Percentiles rank a stretch among this genome's conserved stretches.
phyloP scores from a whole-genome alignment of 306 rosid genomes.

The Abrus precatorius region DNA sequence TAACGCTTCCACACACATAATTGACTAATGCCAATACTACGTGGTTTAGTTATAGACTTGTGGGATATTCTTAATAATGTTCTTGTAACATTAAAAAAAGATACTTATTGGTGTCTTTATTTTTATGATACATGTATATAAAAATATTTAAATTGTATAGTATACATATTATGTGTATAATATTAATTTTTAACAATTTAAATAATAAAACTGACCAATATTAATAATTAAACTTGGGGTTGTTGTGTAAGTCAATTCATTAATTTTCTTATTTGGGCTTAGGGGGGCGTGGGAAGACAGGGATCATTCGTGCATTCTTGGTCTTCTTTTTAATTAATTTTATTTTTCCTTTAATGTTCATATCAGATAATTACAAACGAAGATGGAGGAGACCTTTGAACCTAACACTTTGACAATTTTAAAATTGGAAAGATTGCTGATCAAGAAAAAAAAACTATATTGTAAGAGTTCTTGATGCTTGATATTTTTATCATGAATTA shows the following conservation, averaged over 20 bases:
- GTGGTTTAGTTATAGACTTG: neutral
- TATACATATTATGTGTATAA: no score
- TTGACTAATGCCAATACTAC: constrained; percentile 48
- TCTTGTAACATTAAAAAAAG: no score
- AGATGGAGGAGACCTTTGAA: constrained; percentile 31
- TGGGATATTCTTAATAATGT: neutral
- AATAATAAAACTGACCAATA: no score
- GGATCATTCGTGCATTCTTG: neutral
- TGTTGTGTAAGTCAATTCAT: constrained; percentile 33
- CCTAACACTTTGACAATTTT: constrained; percentile 33
- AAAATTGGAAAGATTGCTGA: constrained; percentile 16
- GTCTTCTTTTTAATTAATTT: neutral
- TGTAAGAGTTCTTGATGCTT: neutral
- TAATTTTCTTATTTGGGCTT: neutral
- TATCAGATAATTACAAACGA: constrained; percentile 19
- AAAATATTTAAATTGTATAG: no score
- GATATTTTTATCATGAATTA: neutral
- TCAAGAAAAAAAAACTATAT: neutral
- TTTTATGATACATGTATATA: no score
- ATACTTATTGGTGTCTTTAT: no score
- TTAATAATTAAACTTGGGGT: constrained; percentile 26
- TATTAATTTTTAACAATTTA: no score
- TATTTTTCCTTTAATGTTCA: neutral
- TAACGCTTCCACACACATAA: constrained; percentile 39
- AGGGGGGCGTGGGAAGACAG: neutral